A percentile compares a stretch with the other conserved stretches of the same genome.
phyloP scores from a whole-genome alignment of 2,329 filamentous ascomycete genomes.

The Magnaporthiopsis rhizophila region DNA sequence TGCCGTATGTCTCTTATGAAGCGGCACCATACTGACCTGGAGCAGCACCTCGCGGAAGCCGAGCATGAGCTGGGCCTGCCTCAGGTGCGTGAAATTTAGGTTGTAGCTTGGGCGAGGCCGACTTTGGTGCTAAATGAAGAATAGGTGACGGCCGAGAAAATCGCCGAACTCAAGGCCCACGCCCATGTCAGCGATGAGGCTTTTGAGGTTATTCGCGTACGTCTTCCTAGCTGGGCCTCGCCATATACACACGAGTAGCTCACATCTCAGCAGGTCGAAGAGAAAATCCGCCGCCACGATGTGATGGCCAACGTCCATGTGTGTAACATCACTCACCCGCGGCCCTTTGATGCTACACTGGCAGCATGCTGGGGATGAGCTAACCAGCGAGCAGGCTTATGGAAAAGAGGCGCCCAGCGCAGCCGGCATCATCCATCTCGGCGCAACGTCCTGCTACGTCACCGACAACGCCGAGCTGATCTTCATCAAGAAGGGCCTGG shows the following conservation, averaged over 20 bases:
- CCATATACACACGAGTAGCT: not conserved
- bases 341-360: too few relatives aligned
- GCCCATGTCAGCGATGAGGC: constrained; percentile 4
- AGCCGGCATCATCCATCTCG: constrained; percentile 75
- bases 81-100: not conserved
- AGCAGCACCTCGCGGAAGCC: constrained; percentile 61
- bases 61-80: constrained; percentile 65
- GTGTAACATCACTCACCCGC: not conserved
- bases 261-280: constrained; percentile 1
- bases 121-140: not conserved
- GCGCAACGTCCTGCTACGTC: constrained; percentile 50
- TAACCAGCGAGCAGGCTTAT: not conserved
- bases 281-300: constrained; percentile 8
- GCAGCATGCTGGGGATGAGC: too few relatives aligned
- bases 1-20: not conserved
- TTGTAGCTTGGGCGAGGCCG: not conserved
- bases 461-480: constrained; percentile 76
- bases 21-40: not conserved
- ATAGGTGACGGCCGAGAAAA: constrained; percentile 4
- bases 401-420: constrained; percentile 37
- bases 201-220: constrained; percentile 4
- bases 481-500: constrained; percentile 64
- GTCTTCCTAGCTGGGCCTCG: not conserved
- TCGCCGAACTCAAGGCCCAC: constrained; percentile 3
- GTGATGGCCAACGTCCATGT: constrained; percentile 5